phyloP scores from a whole-genome alignment of 2,329 filamentous ascomycete species.

The Fusarium veterinarium region DNA sequence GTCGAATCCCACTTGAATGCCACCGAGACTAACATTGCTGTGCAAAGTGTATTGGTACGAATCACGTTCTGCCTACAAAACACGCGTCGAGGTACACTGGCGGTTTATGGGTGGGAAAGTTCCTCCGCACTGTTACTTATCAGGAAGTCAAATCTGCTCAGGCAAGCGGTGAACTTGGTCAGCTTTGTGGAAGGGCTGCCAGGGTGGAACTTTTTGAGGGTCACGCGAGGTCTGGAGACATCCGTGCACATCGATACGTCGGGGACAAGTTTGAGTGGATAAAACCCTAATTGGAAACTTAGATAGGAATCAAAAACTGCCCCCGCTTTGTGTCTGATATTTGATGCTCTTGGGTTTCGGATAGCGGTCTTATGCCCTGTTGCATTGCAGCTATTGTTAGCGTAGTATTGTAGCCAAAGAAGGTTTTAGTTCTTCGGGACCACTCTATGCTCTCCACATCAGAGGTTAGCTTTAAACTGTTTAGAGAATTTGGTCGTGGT shows the following conservation, averaged over 20 bases:
- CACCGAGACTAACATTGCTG: not conserved
- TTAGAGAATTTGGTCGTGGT: not conserved
- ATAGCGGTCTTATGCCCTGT: not conserved
- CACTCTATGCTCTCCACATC: not conserved
- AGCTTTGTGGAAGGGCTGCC: not conserved
- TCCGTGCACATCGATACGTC: not conserved
- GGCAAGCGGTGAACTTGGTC: not conserved
- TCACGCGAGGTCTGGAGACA: not conserved
- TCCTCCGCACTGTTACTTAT: not conserved
- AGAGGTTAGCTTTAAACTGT: not conserved
- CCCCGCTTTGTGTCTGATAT: not conserved
- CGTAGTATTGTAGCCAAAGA: not conserved
- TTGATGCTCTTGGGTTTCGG: too few relatives aligned
- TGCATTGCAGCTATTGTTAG: not conserved
- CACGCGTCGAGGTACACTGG: not conserved
- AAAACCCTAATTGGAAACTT: not conserved
- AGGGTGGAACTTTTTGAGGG: not conserved
- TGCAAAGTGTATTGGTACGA: not conserved
- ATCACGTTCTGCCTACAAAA: not conserved
- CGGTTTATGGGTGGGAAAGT: not conserved
- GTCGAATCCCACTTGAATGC: rapidly evolving
- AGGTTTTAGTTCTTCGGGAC: not conserved
- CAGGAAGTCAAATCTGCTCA: not conserved
- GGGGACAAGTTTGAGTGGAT: not conserved
- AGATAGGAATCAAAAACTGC: rapidly evolving